Base-by-base conservation (phyloP, 495 filamentous ascomycete genomes). In the Neurospora intermedia region DNA sequence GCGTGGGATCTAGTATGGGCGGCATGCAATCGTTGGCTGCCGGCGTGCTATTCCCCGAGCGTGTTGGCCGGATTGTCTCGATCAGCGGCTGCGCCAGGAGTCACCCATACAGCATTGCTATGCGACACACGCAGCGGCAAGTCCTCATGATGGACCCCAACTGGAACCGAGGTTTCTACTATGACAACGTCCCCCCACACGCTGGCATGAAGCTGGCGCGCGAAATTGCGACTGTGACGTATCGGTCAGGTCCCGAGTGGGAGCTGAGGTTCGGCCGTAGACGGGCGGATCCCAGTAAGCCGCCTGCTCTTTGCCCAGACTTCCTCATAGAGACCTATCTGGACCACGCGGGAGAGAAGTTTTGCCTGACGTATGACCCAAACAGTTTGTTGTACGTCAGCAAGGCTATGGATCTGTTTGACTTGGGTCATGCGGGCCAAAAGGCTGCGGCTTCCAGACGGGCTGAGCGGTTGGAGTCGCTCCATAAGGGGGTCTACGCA, bases 381-480 rank as follows among this genome's bases (percentile, higher is more conserved):
- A 99, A 99, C 83, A 97, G 94, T 79, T 86, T 98, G 11, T 86
- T 99, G 40, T 99, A 99, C 80, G 91, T 98, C 41, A 97, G 93
- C 76, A 99, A 99, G 82, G 96, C 96, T 15, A 99, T 99, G 96
- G 96, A 98, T 77, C 86, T 98, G 15, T 99, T 99, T 80, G 96
- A 99, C 79, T 88, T 99, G 0, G 95, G 96, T 43, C 81, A 83
- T 45, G 84, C 86, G 18, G 90, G 91, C 73, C 92, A 92, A 78
- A 76, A 77, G 35, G 82, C 80, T 7, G 80, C 82, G 35, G 78
- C 78, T 1, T 76, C 77, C 8, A 81, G 86, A 69, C 78, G 86
- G 43, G 79, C 80, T 8, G 81, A 82, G 70, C 78, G 79, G 31
- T 75, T 77, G 70, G 46, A 77, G 42, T 73, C 74, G 38, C 73